Evolutionary conservation across 2,329 filamentous ascomycete species (phyloP), one percentile per base, ranked within the genome.

Genomic region (Xylariales sp.): DNA sequence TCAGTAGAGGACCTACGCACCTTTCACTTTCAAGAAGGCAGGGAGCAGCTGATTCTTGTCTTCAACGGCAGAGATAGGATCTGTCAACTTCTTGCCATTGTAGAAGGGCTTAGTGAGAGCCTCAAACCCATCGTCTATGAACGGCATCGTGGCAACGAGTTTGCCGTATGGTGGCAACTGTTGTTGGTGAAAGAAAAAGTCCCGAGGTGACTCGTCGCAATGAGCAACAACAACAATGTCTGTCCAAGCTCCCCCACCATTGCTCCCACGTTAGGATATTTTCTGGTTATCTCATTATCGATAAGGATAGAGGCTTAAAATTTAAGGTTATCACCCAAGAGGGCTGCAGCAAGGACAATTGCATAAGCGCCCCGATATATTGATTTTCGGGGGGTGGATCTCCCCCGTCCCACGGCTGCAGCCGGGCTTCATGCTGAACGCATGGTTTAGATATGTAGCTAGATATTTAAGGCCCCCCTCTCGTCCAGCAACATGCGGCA

Each of bases 1-100:
- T 54, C 65, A 28, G 68, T 6, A 45, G 62, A 65, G 68, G 61
- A 62, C 50, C 52, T 53, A 75, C 81, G 74, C 73, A 86, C 88
- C 94, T 81, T 99, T 99, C 75, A 97, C 94, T 81, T 97, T 97
- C 67, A 99, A 84, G 80, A 99, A 99, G n/a, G 96, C 96, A 0
- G 96, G 97, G 34, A 99, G 83, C 49, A 99, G 85, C 79, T 98
- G 97, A 89, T 95, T 97, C 85, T 99, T 99, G 83, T 99, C 96
- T 76, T 92, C 86, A 73, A 85, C 86, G 62, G 85, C 89, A 34
- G 85, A 89, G 72, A 90, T 88, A 49, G 87, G 86, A 74, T 90
- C 88, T 0, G 87, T 90, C 66, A 90, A 82, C 78, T 87, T 88
- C 81, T 90, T 90, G 77, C 88, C 88, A 74, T 90, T 89, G 79